A percentile compares a stretch with the other conserved stretches of the same genome.
phyloP scores from a whole-genome alignment of 2,329 filamentous ascomycete species.

The Amauroascus niger region DNA sequence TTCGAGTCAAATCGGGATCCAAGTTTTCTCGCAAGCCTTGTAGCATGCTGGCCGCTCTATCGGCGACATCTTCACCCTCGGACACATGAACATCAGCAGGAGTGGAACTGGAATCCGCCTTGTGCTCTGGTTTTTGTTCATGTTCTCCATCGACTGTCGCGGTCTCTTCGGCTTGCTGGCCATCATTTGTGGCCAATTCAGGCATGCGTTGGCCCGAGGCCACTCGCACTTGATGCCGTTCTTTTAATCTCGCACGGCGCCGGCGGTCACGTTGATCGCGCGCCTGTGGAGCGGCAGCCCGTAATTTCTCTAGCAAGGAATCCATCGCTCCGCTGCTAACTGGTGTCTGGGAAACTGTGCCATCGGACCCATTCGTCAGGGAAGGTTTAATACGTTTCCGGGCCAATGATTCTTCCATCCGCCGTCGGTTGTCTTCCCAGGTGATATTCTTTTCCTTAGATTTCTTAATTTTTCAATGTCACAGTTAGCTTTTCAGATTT shows the following conservation, averaged over 20 bases:
- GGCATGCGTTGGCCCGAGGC: slow-evolving; percentile 85
- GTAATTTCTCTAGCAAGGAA: slow-evolving; percentile 83
- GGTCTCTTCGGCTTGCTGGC: slow-evolving; percentile 36
- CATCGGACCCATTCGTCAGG: slow-evolving; percentile 49
- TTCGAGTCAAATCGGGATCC: slow-evolving; percentile 47
- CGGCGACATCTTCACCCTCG: slow-evolving; percentile 65
- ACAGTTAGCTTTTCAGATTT: not conserved
- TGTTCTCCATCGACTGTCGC: slow-evolving; percentile 34
- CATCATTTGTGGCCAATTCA: slow-evolving; percentile 45
- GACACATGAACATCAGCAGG: slow-evolving; percentile 29
- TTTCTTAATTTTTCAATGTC: slow-evolving; percentile 44
- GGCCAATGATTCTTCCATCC: slow-evolving; percentile 87
- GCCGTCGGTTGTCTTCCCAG: slow-evolving; percentile 69
- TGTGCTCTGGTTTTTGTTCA: slow-evolving; percentile 24
- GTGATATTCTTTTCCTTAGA: slow-evolving; percentile 83
- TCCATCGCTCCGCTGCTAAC: slow-evolving; percentile 87
- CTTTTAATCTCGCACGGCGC: slow-evolving; percentile 77
- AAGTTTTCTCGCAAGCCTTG: slow-evolving; percentile 65
- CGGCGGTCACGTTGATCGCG: slow-evolving; percentile 82
- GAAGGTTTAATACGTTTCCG: slow-evolving; percentile 61
- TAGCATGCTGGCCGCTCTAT: slow-evolving; percentile 70
- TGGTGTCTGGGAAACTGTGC: slow-evolving; percentile 51
- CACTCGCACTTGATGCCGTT: slow-evolving; percentile 78
- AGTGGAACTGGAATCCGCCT: slow-evolving; percentile 22
- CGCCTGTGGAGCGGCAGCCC: slow-evolving; percentile 81